Evolutionary conservation across 2,329 filamentous ascomycete species (phyloP), one percentile per base, ranked within the genome.

Genomic region (Pyrenochaeta sp.): DNA sequence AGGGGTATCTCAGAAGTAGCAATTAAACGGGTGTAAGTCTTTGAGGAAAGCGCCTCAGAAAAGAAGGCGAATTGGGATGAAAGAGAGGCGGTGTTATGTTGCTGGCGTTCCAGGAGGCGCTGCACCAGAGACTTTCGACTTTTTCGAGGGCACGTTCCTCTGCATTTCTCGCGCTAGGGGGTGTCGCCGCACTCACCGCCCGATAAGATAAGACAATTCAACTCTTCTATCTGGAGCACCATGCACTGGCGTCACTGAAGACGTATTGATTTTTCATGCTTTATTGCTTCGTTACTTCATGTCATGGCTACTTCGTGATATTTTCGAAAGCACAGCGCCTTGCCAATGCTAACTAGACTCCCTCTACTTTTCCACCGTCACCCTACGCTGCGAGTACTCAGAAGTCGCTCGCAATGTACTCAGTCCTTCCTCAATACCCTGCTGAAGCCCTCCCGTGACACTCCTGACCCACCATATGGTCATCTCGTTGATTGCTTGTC

Each of bases 371-470:
- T 60, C 58, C 12, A 56, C 7, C 18, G 33, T 36, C 20, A 51
- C 35, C 31, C 40, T 42, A 1, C 29, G 30, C 21, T 18, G 36
- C 29, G 54, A 30, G 17, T 29, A 45, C 49, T 49, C 49, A 14
- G 40, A 20, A 7, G 31, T 12, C 18, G 36, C 35, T 17, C 80
- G 79, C 42, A 84, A 55, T 36, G 81, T 74, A 17, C 75, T 68
- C 71, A 86, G 77, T 0, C 84, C 84, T 55, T 86, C 81, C 1
- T 79, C 81, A 31, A 81, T 77, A 5, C 89, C 87, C 61, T 91
- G 87, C 63, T 86, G 85, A 36, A 91, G 77, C 0, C 89, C 90
- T 12, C 86, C 87, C 1, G 85, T 82, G 45, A 91, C 76, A 17
- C 86, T 84, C 57, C 87, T 82, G 1, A 89, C 73, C 64, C 86